Evolutionary conservation across 1,139 yeast species (phyloP), one percentile per base, ranked within the genome.

Genomic region (Geotrichum aggregatum): DNA sequence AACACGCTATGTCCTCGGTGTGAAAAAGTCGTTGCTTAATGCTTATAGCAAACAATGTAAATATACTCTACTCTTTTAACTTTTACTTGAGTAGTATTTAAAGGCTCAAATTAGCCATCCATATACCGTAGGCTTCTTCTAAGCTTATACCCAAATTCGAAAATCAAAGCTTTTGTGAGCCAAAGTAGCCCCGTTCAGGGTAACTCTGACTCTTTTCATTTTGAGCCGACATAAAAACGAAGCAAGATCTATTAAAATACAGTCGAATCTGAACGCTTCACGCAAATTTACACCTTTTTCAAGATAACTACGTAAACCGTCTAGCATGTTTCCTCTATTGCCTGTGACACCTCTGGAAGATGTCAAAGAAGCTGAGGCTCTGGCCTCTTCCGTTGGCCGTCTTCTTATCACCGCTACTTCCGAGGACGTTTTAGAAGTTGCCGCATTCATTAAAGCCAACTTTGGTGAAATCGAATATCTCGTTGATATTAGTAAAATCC

Each of bases 1-100:
- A 81, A 79, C 14, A 64, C 65, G 1, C 72, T 91, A 31, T 92
- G 98, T 66, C 54, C 55, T 0, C 78, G 94, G 60, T 91, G 98
- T 70, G 79, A 77, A 8, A 68, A 67, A 1, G 82, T 42, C 8
- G 28, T 54, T 8, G 21, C 42, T n/a, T 50, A 39, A 19, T 3
- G 14, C 34, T 24, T n/a, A n/a, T n/a, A n/a, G n/a, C n/a, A n/a
- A n/a, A n/a, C n/a, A n/a, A n/a, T n/a, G n/a, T n/a, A 49, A 43
- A 28, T 43, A 10, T 30, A n/a, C n/a, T n/a, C n/a, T n/a, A n/a
- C n/a, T n/a, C n/a, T n/a, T n/a, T n/a, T n/a, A n/a, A n/a, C n/a
- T n/a, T n/a, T n/a, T n/a, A n/a, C n/a, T n/a, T n/a, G n/a, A n/a
- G n/a, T n/a, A n/a, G n/a, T n/a, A n/a, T n/a, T n/a, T n/a, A n/a